A percentile compares a stretch with the other conserved stretches of the same genome.
Conservation (phyloP, 805 yeast genomes). For the Candida pini region DNA sequence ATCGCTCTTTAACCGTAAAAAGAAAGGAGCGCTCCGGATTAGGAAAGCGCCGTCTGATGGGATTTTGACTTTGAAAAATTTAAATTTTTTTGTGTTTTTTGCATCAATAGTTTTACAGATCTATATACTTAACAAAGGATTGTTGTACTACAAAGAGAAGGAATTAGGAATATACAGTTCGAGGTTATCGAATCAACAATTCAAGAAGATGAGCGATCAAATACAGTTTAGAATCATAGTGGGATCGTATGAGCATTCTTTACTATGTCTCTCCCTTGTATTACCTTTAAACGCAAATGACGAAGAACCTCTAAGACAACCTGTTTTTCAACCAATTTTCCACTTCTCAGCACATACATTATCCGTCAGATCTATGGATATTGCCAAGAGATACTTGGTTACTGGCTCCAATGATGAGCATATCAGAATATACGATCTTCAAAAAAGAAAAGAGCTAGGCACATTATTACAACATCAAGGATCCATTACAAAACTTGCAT, state of each 20-base stretch:
- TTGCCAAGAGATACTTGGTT: slow-evolving; percentile 78
- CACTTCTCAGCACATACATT: slow-evolving; percentile 93
- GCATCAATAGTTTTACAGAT: no score
- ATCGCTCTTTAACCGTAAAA: no score
- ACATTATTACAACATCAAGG: slow-evolving; percentile 85
- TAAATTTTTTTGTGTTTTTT: no score
- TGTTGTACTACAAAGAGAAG: no score
- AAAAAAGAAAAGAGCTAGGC: slow-evolving; percentile 90
- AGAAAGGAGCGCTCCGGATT: no score
- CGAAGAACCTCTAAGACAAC: slow-evolving; percentile 30
- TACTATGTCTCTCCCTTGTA: slow-evolving; percentile 76
- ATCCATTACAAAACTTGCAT: slow-evolving; percentile 70
- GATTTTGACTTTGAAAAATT: no score
- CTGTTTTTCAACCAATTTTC: slow-evolving; percentile 86
- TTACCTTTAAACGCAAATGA: slow-evolving; percentile 32
- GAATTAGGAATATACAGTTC: no score
- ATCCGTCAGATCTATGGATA: slow-evolving; percentile 79
- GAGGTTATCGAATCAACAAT: no score
- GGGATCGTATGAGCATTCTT: slow-evolving; percentile 93
- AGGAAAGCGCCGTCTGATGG: no score
- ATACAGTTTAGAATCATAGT: slow-evolving; percentile 72
- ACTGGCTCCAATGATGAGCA: slow-evolving; percentile 96
- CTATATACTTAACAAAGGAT: no score
- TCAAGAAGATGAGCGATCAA: slow-evolving; percentile 4
- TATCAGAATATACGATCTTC: slow-evolving; percentile 88